A percentile compares a stretch with the other conserved stretches of the same genome.
These are phyloP conservation scores for Tilletia caries DNA, from an alignment of 1,284 basidiomycete genomes.

Conservation along the genomic window DNA sequence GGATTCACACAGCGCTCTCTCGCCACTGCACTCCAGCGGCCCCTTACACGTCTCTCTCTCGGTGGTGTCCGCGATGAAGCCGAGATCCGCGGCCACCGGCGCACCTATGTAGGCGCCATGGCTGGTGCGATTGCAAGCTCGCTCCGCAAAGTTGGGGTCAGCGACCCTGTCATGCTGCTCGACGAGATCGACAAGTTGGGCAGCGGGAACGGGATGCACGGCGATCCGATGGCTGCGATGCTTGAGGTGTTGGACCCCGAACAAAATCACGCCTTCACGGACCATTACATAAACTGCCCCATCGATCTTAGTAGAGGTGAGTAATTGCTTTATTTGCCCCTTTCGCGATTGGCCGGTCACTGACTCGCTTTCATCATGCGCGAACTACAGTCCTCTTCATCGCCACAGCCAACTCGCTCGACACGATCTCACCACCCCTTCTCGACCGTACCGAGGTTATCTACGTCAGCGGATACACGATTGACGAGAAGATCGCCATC, in stretches of 20 bases:
- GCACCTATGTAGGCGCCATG: constrained; percentile 54
- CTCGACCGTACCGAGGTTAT: constrained; percentile 57
- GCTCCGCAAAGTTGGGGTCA: constrained; percentile 53
- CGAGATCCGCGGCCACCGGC: constrained; percentile 55
- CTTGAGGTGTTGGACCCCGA: constrained; percentile 57
- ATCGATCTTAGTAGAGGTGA: constrained; percentile 37
- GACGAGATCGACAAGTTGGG: constrained; percentile 58
- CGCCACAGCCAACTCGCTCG: constrained; percentile 56
- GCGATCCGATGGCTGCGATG: constrained; percentile 56
- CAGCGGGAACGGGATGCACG: constrained; percentile 52
- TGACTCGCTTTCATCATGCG: not conserved
- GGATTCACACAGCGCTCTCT: constrained; percentile 33
- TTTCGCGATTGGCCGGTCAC: not conserved
- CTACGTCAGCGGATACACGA: constrained; percentile 55
- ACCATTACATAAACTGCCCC: constrained; percentile 56
- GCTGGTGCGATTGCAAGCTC: constrained; percentile 65
- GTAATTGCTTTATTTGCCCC: not conserved
- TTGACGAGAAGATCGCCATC: constrained; percentile 56
- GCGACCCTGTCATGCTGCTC: constrained; percentile 56
- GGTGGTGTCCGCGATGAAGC: constrained; percentile 57
- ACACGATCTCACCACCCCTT: constrained; percentile 55
- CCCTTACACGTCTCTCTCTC: constrained; percentile 51
- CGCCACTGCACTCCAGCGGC: constrained; percentile 72
- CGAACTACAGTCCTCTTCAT: constrained; percentile 54
- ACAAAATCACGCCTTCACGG: constrained; percentile 56